A percentile compares a stretch with the other conserved stretches of the same genome.
Evolutionary conservation across 176 grass and related monocot genomes (phyloP).

Genomic region (Rhynchospora pubera): DNA sequence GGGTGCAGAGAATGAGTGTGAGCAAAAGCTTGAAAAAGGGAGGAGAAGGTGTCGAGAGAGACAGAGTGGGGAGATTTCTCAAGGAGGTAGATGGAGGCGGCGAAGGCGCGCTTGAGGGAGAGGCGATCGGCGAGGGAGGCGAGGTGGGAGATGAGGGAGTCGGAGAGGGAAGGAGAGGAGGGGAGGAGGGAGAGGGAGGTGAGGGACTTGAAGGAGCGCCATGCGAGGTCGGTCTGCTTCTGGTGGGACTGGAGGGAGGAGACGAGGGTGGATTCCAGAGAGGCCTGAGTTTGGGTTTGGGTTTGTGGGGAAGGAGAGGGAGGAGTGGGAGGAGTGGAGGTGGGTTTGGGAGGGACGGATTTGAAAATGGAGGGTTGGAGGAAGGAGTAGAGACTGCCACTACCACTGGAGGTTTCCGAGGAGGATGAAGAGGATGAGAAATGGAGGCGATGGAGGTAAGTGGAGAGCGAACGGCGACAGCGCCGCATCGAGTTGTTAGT

Average conservation of each 20-base stretch:
- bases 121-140: constrained; percentile 46
- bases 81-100: constrained; percentile 61
- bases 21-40: constrained; percentile 34
- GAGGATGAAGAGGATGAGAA: too few species aligned
- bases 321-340: neutral
- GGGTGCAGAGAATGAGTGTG: constrained; percentile 25
- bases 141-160: constrained; percentile 68
- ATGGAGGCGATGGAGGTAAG: too few species aligned
- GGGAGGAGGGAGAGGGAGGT: constrained; percentile 38
- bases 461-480: too few species aligned
- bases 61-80: constrained; percentile 43
- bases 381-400: constrained; percentile 56
- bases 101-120: constrained; percentile 79
- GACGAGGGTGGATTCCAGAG: constrained; percentile 54
- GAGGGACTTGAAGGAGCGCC: constrained; percentile 80
- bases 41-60: constrained; percentile 44
- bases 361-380: constrained; percentile 58
- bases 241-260: constrained; percentile 32
- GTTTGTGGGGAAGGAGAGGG: constrained; percentile 17
- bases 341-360: constrained; percentile 7
- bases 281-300: constrained; percentile 8
- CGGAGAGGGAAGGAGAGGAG: constrained; percentile 47
- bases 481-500: too few species aligned
- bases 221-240: constrained; percentile 50
- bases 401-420: too few species aligned